phyloP scores from a whole-genome alignment of 441 rosid genomes.

The Melastoma candidum region DNA sequence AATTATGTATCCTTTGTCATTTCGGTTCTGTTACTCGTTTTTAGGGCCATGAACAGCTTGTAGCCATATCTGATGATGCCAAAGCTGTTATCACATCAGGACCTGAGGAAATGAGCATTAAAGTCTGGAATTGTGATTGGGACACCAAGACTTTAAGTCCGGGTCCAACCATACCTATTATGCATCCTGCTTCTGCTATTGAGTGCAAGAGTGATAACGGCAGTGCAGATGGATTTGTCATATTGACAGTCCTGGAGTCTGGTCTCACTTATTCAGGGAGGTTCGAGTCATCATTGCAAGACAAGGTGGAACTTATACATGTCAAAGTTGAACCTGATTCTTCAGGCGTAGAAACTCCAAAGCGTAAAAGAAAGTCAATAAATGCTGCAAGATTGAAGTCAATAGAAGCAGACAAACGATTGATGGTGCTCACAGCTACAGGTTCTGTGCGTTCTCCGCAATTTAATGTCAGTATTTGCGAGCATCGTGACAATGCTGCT shows the following conservation, averaged over 20 bases:
- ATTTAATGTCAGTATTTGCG: constrained; percentile 20
- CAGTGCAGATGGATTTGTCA: constrained; percentile 14
- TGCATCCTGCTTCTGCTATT: constrained; percentile 19
- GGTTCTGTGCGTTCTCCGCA: constrained; percentile 30
- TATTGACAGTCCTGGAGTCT: constrained; percentile 31
- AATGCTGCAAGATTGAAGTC: constrained; percentile 26
- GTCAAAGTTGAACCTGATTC: constrained; percentile 25
- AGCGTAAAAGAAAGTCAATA: constrained; percentile 23
- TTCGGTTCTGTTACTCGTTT: constrained; percentile 9
- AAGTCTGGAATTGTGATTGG: constrained; percentile 31
- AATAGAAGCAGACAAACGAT: constrained; percentile 11
- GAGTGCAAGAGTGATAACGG: constrained; percentile 22
- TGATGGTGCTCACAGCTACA: constrained; percentile 23
- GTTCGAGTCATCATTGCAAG: constrained; percentile 18
- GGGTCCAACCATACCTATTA: constrained; percentile 29
- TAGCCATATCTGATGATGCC: constrained; percentile 32
- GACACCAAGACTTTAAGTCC: constrained; percentile 17
- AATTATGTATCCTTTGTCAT: constrained; percentile 3
- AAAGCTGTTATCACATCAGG: constrained; percentile 27
- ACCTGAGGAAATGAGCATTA: constrained; percentile 27
- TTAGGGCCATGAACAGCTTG: constrained; percentile 25
- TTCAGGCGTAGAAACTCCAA: constrained; percentile 16
- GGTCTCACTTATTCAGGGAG: constrained; percentile 30
- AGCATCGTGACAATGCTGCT: constrained; percentile 21
- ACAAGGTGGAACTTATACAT: constrained; percentile 25